A percentile compares a stretch with the other conserved stretches of the same genome.
These are phyloP conservation scores for Zygnema circumcarinatum DNA, from an alignment of 139 green algal species.

Conservation along the genomic window DNA sequence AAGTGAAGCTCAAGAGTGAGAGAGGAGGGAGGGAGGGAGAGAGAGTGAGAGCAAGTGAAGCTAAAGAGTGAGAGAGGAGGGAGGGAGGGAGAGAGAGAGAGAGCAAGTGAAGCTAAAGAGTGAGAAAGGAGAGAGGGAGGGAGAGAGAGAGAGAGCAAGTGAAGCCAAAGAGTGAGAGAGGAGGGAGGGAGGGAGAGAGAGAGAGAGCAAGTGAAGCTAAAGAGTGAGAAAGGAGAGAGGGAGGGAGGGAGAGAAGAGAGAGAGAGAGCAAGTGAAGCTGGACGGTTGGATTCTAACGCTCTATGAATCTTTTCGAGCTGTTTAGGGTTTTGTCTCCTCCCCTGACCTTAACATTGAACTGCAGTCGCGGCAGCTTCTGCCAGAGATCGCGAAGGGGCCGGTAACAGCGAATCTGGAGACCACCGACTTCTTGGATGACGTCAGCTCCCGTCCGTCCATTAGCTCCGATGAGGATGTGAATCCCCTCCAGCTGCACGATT, in stretches of 20 bases:
- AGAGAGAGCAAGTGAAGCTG: too few species aligned
- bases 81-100: not conserved
- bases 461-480: not conserved
- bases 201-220: not conserved
- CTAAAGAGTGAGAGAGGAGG: too few species aligned
- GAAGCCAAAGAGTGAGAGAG: not conserved
- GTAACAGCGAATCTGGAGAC: constrained; percentile 29
- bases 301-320: too few species aligned
- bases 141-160: not conserved
- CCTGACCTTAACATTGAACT: constrained; percentile 37
- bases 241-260: constrained; percentile 3
- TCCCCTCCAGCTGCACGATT: not conserved
- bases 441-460: not conserved
- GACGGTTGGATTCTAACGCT: too few species aligned
- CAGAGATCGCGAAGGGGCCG: constrained; percentile 65
- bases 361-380: constrained; percentile 20
- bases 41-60: not conserved
- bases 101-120: constrained; percentile 8
- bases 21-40: too few species aligned
- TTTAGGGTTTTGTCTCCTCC: too few species aligned
- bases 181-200: not conserved
- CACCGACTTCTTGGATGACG: not conserved
- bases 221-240: not conserved
- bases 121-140: not conserved
- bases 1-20: too few species aligned